Conservation (phyloP, 768 basidiomycete species). For the Suillus brevipes region DNA sequence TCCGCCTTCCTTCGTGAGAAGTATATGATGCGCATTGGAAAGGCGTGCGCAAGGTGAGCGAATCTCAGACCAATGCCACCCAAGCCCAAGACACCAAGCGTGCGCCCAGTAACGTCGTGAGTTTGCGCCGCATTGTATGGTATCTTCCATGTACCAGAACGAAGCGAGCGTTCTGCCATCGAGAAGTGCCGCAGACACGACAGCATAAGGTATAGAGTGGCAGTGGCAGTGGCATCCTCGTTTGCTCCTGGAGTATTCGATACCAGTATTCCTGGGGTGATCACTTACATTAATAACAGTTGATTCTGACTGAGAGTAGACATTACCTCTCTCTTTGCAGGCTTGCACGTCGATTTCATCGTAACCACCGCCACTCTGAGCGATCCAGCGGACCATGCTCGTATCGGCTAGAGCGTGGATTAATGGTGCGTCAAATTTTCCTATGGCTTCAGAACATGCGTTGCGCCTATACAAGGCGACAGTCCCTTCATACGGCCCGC, state of each 20-base stretch:
- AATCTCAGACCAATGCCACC: constrained; percentile 70
- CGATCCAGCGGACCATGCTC: constrained; percentile 70
- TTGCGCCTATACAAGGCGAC: constrained; percentile 81
- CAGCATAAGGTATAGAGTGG: constrained; percentile 74
- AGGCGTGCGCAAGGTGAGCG: constrained; percentile 66
- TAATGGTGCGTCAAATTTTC: constrained; percentile 75
- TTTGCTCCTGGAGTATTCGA: constrained; percentile 87
- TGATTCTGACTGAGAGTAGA: background rate
- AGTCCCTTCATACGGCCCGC: constrained; percentile 68
- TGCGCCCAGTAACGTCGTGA: constrained; percentile 63
- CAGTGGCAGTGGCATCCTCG: constrained; percentile 84
- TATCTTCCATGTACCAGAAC: constrained; percentile 59
- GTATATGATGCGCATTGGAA: constrained; percentile 87
- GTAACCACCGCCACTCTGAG: constrained; percentile 87
- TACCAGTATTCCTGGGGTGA: constrained; percentile 58
- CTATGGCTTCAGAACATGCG: constrained; percentile 58
- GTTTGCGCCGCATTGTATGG: constrained; percentile 43
- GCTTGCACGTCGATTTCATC: constrained; percentile 77
- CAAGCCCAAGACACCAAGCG: constrained; percentile 67
- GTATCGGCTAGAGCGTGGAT: constrained; percentile 58
- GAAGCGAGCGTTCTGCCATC: constrained; percentile 52
- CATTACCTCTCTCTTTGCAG: constrained; percentile 63
- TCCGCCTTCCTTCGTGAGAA: constrained; percentile 39
- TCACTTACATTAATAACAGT: background rate
- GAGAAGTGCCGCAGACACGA: constrained; percentile 71